Base-by-base conservation (phyloP, 371 early-diverging fungal genomes). In the Apophysomyces sp. region DNA sequence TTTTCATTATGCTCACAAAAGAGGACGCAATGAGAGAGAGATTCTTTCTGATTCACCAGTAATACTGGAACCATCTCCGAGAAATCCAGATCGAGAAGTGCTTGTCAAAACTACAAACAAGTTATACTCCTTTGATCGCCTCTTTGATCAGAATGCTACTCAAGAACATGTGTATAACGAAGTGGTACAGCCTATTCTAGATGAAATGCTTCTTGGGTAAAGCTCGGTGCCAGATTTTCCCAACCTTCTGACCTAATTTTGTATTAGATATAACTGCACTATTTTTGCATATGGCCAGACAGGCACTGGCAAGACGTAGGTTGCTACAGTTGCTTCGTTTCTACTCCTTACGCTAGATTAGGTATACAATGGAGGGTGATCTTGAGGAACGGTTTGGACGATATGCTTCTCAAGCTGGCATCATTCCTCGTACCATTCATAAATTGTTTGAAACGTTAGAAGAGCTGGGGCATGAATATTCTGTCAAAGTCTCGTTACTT, bases 281-380 rank as follows among this genome's bases (percentile, higher is more conserved):
- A 90, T 98, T 26, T 95, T 98, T 74, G 97, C 97, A 2, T 98
- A 97, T 69, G 98, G 93, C 3, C 92, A 95, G 73, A 97, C 96
- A 1, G 96, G 96, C 30, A 93, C 96, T 0, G 98, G 98, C 49
- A 94, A 94, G 65, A 93, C 94, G 58, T 82, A 53, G 61, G 62
- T 28, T 27, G 28, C 18, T 53, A 21, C 4, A n/a, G 4, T 44
- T 6, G 9, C 21, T 26, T 21, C 0, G n/a, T 8, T 7, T 27
- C 11, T 37, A 21, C 8, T 41, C 31, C 24, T 58, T 44, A 27
- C 44, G n/a, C 21, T 12, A 5, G 3, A n/a, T 26, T 58, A 78
- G 73, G 15, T 89, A 84, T 58, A 93, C 94, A 2, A 94, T 94
- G 94, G 91, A 94, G 65, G 95, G 95, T 9, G 85, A 92, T 53